Evolutionary conservation across 2,329 filamentous ascomycete genomes (phyloP), one percentile per base, ranked within the genome.

Genomic region (Helminthosporium solani): DNA sequence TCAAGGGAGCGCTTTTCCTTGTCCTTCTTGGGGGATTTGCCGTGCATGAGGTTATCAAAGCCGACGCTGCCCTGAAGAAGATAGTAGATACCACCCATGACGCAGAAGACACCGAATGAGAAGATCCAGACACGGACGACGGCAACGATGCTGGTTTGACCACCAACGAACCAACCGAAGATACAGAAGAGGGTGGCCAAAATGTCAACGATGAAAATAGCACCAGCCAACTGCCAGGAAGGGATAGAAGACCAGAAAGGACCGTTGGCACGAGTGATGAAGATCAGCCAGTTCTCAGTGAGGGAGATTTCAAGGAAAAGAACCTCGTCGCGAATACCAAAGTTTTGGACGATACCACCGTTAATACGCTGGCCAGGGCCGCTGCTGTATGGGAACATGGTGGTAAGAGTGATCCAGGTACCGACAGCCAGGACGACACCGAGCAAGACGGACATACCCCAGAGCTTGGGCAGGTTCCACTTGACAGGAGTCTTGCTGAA

Each of bases 271-370:
- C 90, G 89, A 56, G 90, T 95, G 75, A 95, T 92, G 78, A 96
- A 95, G 74, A 96, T 96, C 42, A 95, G 81, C 90, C 90, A 95
- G 77, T 95, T 96, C 80, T 95, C 88, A 50, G 90, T 91, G 44
- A 95, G 82, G 11, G 88, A 89, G 71, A 95, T 88, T 75, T 95
- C 83, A 30, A 96, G 84, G 82, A 95, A 95, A 64, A 96, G 74
- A 47, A 95, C 84, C 60, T 85, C 83, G 60, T 95, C 88, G 44
- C 88, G 76, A 67, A 85, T 81, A 80, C 90, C 90, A 61, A 86
- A 88, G 76, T 94, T 92, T 79, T 95, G 87, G 56, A 91, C 87
- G 61, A 95, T 92, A 81, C 90, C 90, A 61, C 87, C 87, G 58
- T 87, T 73, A 62, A 85, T 74, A 54, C 81, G 79, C 54, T 80